Conservation (phyloP, 768 basidiomycete species). For the Panus rudis region DNA sequence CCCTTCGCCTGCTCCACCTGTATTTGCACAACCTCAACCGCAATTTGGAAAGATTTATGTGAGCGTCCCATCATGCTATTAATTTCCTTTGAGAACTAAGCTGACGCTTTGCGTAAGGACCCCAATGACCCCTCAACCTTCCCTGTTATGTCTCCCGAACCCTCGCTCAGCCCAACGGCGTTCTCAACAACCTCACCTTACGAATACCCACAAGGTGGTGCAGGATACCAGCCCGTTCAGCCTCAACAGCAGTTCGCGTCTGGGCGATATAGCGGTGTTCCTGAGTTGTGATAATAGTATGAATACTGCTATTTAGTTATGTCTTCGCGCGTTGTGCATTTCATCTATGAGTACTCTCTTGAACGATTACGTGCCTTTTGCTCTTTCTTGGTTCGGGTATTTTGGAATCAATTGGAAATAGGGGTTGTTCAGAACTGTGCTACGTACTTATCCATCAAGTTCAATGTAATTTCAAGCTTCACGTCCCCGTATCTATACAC, state of each 20-base stretch:
- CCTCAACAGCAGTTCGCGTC: not conserved
- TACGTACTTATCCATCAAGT: too few species aligned
- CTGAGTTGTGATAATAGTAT: conserved; percentile 10
- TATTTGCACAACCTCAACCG: not conserved
- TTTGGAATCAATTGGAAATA: too few species aligned
- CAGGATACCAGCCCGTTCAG: not conserved
- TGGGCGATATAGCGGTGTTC: conserved; percentile 7
- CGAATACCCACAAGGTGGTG: not conserved
- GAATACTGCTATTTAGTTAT: too few species aligned
- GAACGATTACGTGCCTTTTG: too few species aligned
- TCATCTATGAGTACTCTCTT: too few species aligned
- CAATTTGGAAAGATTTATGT: not conserved
- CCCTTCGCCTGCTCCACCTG: not conserved
- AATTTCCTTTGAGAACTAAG: not conserved
- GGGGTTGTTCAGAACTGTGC: too few species aligned
- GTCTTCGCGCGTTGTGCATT: too few species aligned
- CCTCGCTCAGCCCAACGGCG: not conserved
- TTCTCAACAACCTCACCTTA: not conserved
- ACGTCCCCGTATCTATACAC: too few species aligned
- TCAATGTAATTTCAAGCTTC: too few species aligned
- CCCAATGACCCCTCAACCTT: conserved; percentile 10
- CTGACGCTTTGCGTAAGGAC: conserved; percentile 1
- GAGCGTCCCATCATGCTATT: not conserved
- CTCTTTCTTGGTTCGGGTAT: too few species aligned
- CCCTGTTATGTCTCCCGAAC: not conserved